phyloP scores from a whole-genome alignment of 2,329 filamentous ascomycete species.

The Diplodia sapinea region DNA sequence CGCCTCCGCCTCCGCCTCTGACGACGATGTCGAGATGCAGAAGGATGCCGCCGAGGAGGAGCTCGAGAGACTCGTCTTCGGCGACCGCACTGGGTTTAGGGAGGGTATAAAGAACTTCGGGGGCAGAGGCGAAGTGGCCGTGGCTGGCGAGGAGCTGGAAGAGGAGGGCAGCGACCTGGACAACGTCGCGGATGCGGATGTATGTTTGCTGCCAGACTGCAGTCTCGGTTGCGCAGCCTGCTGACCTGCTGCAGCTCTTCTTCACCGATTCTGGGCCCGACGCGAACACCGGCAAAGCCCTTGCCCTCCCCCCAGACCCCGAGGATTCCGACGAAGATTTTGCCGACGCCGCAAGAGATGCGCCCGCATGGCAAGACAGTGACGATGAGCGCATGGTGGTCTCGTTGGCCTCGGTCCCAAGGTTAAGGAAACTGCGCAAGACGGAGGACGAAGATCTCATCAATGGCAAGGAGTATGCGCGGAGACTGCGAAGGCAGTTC shows the following conservation, averaged over 20 bases:
- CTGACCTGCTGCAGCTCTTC: conserved; percentile 64
- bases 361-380: conserved; percentile 87
- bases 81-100: conserved; percentile 82
- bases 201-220: conserved; percentile 38
- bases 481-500: conserved; percentile 75
- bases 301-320: conserved; percentile 49
- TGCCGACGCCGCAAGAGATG: conserved; percentile 46
- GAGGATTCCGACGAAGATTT: conserved; percentile 48
- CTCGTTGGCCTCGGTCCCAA: conserved; percentile 76
- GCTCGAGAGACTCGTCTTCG: conserved; percentile 86
- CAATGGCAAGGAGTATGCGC: conserved; percentile 82
- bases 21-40: conserved; percentile 49
- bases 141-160: conserved; percentile 50
- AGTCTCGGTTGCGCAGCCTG: background rate
- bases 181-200: conserved; percentile 75
- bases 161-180: conserved; percentile 60
- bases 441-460: conserved; percentile 85
- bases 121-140: conserved; percentile 45
- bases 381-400: conserved; percentile 89
- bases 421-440: conserved; percentile 80
- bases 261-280: conserved; percentile 74
- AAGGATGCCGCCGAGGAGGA: conserved; percentile 86
- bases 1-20: conserved; percentile 12
- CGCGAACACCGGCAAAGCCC: conserved; percentile 47
- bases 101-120: conserved; percentile 69